Percentiles rank a stretch among this genome's conserved stretches.
Evolutionary conservation across 148 eudicot genomes (phyloP).

Genomic region (Fallopia convolvulus): DNA sequence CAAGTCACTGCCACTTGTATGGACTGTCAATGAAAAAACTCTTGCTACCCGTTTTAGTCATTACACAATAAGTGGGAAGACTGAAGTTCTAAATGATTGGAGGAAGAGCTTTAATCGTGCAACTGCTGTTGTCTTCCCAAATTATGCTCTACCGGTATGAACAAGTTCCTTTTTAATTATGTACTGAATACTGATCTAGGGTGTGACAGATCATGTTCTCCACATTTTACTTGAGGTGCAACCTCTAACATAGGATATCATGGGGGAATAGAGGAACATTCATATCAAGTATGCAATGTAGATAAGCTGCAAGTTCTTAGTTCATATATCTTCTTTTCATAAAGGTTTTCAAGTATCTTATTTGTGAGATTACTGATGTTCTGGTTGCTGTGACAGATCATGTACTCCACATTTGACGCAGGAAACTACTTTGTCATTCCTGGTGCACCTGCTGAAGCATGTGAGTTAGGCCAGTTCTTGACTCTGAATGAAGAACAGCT

Average conservation of each 20-base stretch:
- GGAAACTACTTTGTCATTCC: conserved; percentile 91
- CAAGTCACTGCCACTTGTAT: conserved; percentile 43
- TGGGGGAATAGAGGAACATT: neutral
- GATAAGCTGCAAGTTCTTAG: neutral
- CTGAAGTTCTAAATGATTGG: conserved; percentile 53
- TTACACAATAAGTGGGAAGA: conserved; percentile 35
- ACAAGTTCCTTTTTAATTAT: neutral
- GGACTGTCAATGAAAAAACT: conserved; percentile 46
- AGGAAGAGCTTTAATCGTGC: conserved; percentile 55
- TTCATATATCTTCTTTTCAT: neutral
- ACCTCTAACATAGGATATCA: neutral
- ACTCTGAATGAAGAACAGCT: conserved; percentile 22
- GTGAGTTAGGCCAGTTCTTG: conserved; percentile 36
- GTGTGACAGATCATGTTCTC: neutral
- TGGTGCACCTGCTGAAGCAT: conserved; percentile 71
- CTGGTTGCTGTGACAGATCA: conserved; percentile 34
- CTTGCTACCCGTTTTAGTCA: conserved; percentile 50
- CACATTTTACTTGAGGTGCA: neutral
- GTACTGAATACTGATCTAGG: too few species aligned
- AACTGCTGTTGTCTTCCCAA: conserved; percentile 66
- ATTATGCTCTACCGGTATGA: conserved; percentile 64
- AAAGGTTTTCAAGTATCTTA: neutral
- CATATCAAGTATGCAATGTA: neutral
- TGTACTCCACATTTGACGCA: conserved; percentile 62
- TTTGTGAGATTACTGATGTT: neutral